Evolutionary conservation across 306 rosid genomes (phyloP), one percentile per base, ranked within the genome.

Genomic region (Abrus precatorius): DNA sequence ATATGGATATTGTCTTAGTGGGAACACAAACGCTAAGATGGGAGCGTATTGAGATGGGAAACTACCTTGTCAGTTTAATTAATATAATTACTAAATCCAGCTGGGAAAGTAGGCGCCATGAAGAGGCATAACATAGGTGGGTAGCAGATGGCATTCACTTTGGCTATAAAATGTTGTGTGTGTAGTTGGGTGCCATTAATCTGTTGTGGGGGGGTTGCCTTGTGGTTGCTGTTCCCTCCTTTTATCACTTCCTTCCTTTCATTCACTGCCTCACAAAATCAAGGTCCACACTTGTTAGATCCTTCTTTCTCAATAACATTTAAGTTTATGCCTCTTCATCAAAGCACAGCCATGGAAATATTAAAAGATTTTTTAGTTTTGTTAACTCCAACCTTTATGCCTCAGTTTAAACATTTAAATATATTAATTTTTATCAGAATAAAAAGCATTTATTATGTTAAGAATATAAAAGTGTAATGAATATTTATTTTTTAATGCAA

Each of bases 171-270:
- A 79, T 74, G 30, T n/a, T 54, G 73, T 7, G n/a, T 40, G 68
- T 80, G 80, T 74, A 55, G 86, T 87, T 87, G 87, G 73, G 9
- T 70, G 74, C 30, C 84, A 85, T 85, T 78, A 75, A 79, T 80
- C 72, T 80, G 68, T 36, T 63, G 69, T 50, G 53, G 81, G 81
- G 84, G 79, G 47, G 7, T 20, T 20, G 73, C 63, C 6, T 72
- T 50, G 34, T 54, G n/a, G 12, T 28, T 59, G 33, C 56, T 59
- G 47, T 76, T 75, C 34, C 67, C 78, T 28, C 48, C 68, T 61
- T 70, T 70, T 60, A 43, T 69, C 47, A 32, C 10, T 81, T 9
- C 33, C 40, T 72, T 38, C 59, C 30, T 77, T 76, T 62, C 0
- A 48, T 82, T 20, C 27, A 41, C 65, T 83, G 50, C 74, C 43